Conservation (phyloP, 768 basidiomycete genomes). For the Russula brevipes region DNA sequence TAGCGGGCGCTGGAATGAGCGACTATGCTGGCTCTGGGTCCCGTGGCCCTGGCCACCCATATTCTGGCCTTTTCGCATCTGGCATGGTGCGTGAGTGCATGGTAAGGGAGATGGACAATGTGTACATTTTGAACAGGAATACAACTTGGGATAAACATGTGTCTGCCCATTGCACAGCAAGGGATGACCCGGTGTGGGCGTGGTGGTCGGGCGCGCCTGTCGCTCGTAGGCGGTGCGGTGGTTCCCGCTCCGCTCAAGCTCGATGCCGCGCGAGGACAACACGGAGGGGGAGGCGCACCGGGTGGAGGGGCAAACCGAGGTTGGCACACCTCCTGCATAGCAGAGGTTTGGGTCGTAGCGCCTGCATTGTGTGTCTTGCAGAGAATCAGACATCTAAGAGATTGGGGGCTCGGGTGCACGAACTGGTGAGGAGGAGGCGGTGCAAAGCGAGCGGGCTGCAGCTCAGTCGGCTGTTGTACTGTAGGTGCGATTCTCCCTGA, state of each 20-base stretch:
- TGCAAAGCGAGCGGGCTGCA: constrained; percentile 14
- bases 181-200: constrained; percentile 62
- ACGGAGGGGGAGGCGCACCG: constrained; percentile 26
- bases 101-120: not conserved
- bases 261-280: constrained; percentile 20
- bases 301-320: constrained; percentile 35
- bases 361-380: constrained; percentile 52
- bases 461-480: not conserved
- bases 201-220: constrained; percentile 55
- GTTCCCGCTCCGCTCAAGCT: constrained; percentile 6
- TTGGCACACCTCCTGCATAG: not conserved
- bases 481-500: not conserved
- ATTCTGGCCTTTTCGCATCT: constrained; percentile 51
- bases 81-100: not conserved
- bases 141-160: constrained; percentile 61
- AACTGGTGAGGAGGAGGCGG: constrained; percentile 21
- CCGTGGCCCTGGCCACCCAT: constrained; percentile 33
- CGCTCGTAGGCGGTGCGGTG: constrained; percentile 34
- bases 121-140: constrained; percentile 65
- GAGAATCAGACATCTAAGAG: constrained; percentile 46
- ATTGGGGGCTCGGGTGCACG: not conserved
- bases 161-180: constrained; percentile 55
- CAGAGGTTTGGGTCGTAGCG: constrained; percentile 22
- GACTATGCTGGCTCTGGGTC: constrained; percentile 4
- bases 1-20: constrained; percentile 26